These are phyloP conservation scores for Claviceps sorghi DNA, from an alignment of 2,329 filamentous ascomycete genomes.

Conservation along the genomic window DNA sequence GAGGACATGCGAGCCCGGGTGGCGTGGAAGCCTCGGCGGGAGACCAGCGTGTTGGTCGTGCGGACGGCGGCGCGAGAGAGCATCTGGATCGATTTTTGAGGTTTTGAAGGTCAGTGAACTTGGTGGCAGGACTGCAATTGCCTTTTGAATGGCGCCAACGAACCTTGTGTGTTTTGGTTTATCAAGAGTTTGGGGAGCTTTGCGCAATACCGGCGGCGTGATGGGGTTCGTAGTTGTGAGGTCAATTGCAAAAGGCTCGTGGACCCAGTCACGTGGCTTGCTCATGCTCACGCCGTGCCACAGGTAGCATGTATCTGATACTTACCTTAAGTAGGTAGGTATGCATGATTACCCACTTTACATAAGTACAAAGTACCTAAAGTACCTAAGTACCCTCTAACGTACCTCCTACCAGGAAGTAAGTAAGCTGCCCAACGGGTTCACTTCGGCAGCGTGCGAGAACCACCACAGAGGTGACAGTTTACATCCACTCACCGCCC, in stretches of 20 bases:
- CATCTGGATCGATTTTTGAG: slow-evolving; percentile 44
- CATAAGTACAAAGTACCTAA: no score
- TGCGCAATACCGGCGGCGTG: slow-evolving; percentile 12
- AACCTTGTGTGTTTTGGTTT: slow-evolving; percentile 6
- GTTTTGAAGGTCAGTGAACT: slow-evolving; percentile 25
- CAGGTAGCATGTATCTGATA: no score
- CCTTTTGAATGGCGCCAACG: slow-evolving; percentile 5
- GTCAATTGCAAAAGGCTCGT: slow-evolving; percentile 17
- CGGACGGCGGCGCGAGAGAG: slow-evolving; percentile 56
- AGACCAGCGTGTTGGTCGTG: slow-evolving; percentile 53
- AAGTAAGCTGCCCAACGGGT: neutral
- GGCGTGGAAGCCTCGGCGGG: slow-evolving; percentile 87
- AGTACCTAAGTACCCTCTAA: no score
- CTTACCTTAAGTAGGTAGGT: no score
- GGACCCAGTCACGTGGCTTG: slow-evolving; percentile 8
- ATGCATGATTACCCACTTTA: no score
- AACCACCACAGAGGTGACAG: neutral
- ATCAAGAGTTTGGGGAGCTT: slow-evolving; percentile 12
- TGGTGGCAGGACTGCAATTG: neutral
- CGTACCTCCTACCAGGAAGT: no score
- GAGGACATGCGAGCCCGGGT: slow-evolving; percentile 74
- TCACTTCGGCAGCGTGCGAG: neutral
- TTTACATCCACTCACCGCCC: slow-evolving; percentile 12
- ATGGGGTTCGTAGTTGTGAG: slow-evolving; percentile 18
- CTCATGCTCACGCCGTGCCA: neutral